These are phyloP conservation scores for Sugiyamaella grinbergsii DNA, from an alignment of 1,139 yeast species.

Conservation along the genomic window DNA sequence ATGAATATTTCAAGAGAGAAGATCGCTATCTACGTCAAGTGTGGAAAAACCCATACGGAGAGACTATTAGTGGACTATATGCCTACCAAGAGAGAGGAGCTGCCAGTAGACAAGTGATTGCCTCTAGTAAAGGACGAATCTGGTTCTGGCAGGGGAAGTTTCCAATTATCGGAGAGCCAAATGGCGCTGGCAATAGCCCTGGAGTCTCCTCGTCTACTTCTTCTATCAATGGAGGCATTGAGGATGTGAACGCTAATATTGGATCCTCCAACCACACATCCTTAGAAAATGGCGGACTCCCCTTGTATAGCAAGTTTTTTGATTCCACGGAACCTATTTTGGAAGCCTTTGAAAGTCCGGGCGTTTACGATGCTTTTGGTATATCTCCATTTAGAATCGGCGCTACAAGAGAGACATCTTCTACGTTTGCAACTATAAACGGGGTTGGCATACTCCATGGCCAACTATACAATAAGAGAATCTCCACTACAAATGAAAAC, in stretches of 20 bases:
- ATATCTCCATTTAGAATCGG: constrained; percentile 26
- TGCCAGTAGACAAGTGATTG: constrained; percentile 37
- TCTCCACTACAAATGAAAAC: constrained; percentile 24
- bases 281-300: constrained; percentile 31
- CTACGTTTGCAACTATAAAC: constrained; percentile 50
- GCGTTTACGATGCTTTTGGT: constrained; percentile 24
- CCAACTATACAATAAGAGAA: constrained; percentile 20
- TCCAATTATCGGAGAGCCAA: constrained; percentile 10
- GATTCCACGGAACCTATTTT: constrained; percentile 34
- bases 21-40: constrained; percentile 48
- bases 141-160: constrained; percentile 46
- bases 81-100: constrained; percentile 31
- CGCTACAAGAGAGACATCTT: constrained; percentile 17
- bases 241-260: too few relatives aligned
- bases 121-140: constrained; percentile 46
- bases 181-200: neutral
- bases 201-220: constrained; percentile 2
- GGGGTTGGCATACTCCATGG: constrained; percentile 51
- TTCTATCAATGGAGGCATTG: constrained; percentile 7
- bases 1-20: constrained; percentile 48
- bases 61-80: constrained; percentile 44
- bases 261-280: constrained; percentile 22
- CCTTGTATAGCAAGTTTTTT: constrained; percentile 38
- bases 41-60: constrained; percentile 40
- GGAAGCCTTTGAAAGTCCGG: constrained; percentile 36